phyloP scores from a whole-genome alignment of 805 yeast species.

The Candida golubevii region DNA sequence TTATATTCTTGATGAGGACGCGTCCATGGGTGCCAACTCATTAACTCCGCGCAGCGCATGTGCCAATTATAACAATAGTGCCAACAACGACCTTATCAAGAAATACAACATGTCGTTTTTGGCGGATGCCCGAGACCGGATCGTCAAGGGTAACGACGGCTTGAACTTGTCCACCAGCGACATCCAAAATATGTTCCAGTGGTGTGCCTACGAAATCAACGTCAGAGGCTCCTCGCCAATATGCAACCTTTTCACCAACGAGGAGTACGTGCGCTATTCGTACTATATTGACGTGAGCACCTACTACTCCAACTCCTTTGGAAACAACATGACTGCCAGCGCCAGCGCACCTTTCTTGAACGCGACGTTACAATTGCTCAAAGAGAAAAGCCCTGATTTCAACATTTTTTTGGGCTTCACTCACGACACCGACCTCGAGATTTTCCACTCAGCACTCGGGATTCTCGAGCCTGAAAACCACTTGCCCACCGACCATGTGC shows the following conservation, averaged over 20 bases:
- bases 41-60: conserved; percentile 52
- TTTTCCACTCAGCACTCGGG: conserved; percentile 63
- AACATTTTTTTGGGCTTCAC: conserved; percentile 67
- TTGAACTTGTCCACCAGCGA: conserved; percentile 49
- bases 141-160: conserved; percentile 51
- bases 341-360: conserved; percentile 56
- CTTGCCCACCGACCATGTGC: conserved; percentile 44
- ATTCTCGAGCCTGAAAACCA: conserved; percentile 40
- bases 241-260: conserved; percentile 63
- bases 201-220: conserved; percentile 75
- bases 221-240: conserved; percentile 63
- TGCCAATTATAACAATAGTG: conserved; percentile 31
- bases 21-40: conserved; percentile 51
- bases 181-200: conserved; percentile 47
- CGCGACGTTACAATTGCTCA: conserved; percentile 46
- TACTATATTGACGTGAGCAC: conserved; percentile 56
- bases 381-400: conserved; percentile 38
- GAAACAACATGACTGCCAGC: conserved; percentile 51
- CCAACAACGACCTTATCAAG: conserved; percentile 21
- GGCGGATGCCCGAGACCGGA: conserved; percentile 50
- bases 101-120: conserved; percentile 43
- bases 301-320: conserved; percentile 63
- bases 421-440: conserved; percentile 67
- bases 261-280: conserved; percentile 60
- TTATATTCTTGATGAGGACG: conserved; percentile 45